phyloP scores from a whole-genome alignment of 176 grass and related monocot species.

The Hsuehochloa calcarea region DNA sequence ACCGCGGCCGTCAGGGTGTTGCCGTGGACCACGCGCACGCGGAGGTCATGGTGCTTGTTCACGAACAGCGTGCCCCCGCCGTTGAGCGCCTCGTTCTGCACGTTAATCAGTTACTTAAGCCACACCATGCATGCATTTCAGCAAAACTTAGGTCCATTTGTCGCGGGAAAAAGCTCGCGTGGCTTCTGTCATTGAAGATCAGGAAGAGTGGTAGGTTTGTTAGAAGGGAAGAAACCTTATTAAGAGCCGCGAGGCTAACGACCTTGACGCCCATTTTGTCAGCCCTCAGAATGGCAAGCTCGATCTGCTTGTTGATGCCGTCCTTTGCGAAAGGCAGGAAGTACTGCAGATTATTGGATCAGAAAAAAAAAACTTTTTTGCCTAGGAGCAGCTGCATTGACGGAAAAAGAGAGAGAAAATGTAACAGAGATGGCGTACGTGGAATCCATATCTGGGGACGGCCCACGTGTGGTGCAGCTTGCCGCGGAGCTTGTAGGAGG shows the following conservation, averaged over 20 bases:
- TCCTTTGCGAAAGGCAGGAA: slow-evolving; percentile 76
- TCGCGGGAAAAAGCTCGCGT: not conserved
- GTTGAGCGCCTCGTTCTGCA: slow-evolving; percentile 88
- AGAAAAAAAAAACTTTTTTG: no score
- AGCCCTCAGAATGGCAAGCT: slow-evolving; percentile 75
- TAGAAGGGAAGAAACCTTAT: slow-evolving; percentile 56
- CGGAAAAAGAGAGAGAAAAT: not conserved
- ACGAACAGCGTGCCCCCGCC: slow-evolving; percentile 87
- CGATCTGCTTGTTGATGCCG: slow-evolving; percentile 85
- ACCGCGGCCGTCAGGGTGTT: slow-evolving; percentile 92
- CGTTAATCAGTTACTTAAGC: not conserved
- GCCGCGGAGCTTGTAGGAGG: slow-evolving; percentile 59
- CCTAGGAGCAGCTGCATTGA: not conserved
- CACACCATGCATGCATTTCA: not conserved
- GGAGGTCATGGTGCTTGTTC: slow-evolving; percentile 80
- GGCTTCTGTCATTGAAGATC: not conserved
- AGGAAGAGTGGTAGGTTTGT: not conserved
- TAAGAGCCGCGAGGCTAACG: slow-evolving; percentile 87
- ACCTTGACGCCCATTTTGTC: slow-evolving; percentile 80
- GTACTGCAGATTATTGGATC: slow-evolving; percentile 41
- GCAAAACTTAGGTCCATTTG: not conserved
- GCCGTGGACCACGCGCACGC: slow-evolving; percentile 76
- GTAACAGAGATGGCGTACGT: slow-evolving; percentile 35
- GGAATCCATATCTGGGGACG: slow-evolving; percentile 76
- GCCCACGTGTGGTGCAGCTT: slow-evolving; percentile 60